Evolutionary conservation across 208 protist species (phyloP).

Genomic region (Porcisia deanei): DNA sequence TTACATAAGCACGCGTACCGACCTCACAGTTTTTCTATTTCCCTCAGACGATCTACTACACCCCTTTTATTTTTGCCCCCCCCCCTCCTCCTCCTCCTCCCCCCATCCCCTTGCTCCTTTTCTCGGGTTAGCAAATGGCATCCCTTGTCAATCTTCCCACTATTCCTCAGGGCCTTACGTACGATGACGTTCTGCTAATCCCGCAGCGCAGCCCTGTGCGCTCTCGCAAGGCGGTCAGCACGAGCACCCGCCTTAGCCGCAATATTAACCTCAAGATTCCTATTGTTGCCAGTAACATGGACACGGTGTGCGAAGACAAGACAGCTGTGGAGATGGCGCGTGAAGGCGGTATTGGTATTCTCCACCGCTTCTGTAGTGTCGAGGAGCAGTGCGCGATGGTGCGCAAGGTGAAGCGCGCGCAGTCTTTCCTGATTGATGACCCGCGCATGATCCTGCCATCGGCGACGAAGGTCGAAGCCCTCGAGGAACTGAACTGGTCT

Average conservation of each 20-base stretch:
- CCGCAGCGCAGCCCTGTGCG: conserved; percentile 77
- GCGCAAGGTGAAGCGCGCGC: conserved; percentile 88
- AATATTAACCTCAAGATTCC: conserved; percentile 80
- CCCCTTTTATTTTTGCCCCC: neutral
- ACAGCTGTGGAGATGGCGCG: conserved; percentile 86
- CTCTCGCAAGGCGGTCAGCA: conserved; percentile 70
- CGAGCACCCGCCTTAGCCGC: conserved; percentile 65
- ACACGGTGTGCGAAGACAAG: conserved; percentile 91
- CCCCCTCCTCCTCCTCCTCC: neutral
- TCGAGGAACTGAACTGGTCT: conserved; percentile 65
- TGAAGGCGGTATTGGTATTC: conserved; percentile 89
- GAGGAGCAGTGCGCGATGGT: conserved; percentile 90
- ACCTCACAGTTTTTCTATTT: neutral
- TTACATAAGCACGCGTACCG: too few species aligned
- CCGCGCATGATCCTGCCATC: conserved; percentile 74
- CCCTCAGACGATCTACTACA: neutral
- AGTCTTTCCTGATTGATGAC: conserved; percentile 89
- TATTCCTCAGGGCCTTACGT: conserved; percentile 74
- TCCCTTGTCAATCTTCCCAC: conserved; percentile 25
- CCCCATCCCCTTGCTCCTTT: neutral
- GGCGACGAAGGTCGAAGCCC: conserved; percentile 60
- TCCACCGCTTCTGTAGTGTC: conserved; percentile 90
- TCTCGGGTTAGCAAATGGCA: conserved; percentile 27
- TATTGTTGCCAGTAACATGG: conserved; percentile 93
- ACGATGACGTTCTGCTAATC: conserved; percentile 91